Evolutionary conservation across 2,329 filamentous ascomycete genomes (phyloP), one percentile per base, ranked within the genome.

Genomic region (Emmonsiellopsis sp.): DNA sequence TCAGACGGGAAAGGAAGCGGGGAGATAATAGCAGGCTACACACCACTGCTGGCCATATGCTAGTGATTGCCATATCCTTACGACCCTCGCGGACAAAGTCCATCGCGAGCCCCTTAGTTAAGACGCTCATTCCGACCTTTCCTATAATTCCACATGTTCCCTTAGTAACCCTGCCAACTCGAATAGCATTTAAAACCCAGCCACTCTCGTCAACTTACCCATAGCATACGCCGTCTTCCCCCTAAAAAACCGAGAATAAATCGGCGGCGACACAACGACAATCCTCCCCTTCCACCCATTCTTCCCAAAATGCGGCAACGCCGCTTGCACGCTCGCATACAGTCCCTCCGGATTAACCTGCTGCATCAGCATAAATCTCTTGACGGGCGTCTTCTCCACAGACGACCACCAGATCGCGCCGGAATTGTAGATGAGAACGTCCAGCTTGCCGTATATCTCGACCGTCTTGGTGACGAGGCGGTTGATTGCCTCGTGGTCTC

Each of bases 351-450:
- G 77, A 62, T 90, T 90, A 57, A 90, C 81, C 56, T 76, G 75
- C 70, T 90, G 86, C 84, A 91, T 88, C 59, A 86, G 79, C 66
- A 83, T 82, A 71, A 89, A 92, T n/a, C 87, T 79, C 68, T 85
- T 86, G 58, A 86, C 73, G 0, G 86, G 84, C 0, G 87, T 92
- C 46, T 83, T 79, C 50, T 83, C 79, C 0, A 94, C 82, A 1
- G 85, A 79, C 0, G 85, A 80, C 87, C 88, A 92, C 84, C 85
- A 93, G 59, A 94, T 90, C 2, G 89, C 89, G 41, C 89, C 89
- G 0, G 85, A 84, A 67, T 93, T 94, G 74, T 94, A 94, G 48
- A 93, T 69, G 2, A 94, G 70, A 0, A 86, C 84, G 65, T 93
- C 87, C 3, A 94, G 73, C 20, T 79, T 79, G 43, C 78, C 77